Conservation (phyloP, 805 yeast species). For the Wickerhamiella cacticola region DNA sequence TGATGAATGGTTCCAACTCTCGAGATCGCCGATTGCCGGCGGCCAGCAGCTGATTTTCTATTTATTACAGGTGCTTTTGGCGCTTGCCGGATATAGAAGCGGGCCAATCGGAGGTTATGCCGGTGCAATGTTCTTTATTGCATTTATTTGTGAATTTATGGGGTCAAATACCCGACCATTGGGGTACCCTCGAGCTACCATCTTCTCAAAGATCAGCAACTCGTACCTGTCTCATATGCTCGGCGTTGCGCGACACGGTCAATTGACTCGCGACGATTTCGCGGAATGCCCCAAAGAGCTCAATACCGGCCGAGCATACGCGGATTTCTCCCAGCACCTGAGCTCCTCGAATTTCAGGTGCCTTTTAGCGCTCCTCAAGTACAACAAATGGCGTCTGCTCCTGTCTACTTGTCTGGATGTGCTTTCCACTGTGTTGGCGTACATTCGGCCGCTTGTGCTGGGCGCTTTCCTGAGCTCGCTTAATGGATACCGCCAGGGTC, state of each 20-base stretch:
- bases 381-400: constrained; percentile 5
- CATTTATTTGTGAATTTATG: background rate
- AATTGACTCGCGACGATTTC: constrained; percentile 14
- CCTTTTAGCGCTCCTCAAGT: constrained; percentile 9
- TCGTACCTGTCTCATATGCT: constrained; percentile 13
- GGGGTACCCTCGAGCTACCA: constrained; percentile 14
- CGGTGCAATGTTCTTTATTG: background rate
- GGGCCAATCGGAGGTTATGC: background rate
- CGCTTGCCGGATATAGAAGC: background rate
- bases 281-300: constrained; percentile 14
- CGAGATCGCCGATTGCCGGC: background rate
- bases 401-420: constrained; percentile 1
- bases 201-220: constrained; percentile 14
- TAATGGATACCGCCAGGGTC: background rate
- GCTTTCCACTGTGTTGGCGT: constrained; percentile 13
- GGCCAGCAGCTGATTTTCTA: constrained; percentile 8
- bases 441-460: constrained; percentile 16
- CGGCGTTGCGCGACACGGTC: constrained; percentile 4
- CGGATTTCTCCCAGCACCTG: constrained; percentile 9
- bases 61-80: background rate
- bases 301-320: constrained; percentile 4
- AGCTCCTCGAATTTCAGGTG: constrained; percentile 10
- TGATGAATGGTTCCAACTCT: constrained; percentile 7
- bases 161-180: constrained; percentile 8
- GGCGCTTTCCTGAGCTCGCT: constrained; percentile 15